phyloP scores from a whole-genome alignment of 106 monocot genomes.

The Dendrobium catenatum region DNA sequence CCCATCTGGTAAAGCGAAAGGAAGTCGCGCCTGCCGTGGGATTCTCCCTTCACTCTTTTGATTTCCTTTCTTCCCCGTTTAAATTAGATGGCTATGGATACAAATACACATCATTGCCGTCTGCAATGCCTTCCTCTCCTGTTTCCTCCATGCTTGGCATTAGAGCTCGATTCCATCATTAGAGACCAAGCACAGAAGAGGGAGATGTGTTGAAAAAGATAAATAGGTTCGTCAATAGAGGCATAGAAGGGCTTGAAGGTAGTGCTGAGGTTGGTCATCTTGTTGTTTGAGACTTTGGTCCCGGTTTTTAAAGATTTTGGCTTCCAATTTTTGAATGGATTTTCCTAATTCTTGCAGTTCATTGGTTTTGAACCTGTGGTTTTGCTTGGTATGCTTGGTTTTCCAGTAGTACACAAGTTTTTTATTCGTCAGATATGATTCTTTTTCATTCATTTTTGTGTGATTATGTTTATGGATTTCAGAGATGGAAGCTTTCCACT shows the following conservation, averaged over 20 bases:
- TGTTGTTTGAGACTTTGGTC: not conserved
- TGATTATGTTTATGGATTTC: not conserved
- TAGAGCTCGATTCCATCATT: conserved; percentile 16
- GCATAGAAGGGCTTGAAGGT: not conserved
- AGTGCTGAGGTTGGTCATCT: not conserved
- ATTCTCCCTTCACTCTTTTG: not conserved
- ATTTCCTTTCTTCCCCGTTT: not conserved
- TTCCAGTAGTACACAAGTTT: not conserved
- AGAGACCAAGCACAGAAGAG: not conserved
- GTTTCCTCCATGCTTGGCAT: conserved; percentile 30
- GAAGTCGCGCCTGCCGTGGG: not conserved
- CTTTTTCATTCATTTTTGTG: not conserved
- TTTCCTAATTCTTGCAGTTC: not conserved
- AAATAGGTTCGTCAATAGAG: not conserved
- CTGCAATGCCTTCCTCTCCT: not conserved
- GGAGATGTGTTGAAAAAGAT: not conserved
- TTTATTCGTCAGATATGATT: not conserved
- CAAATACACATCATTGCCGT: conserved; percentile 5
- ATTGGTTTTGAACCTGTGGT: not conserved
- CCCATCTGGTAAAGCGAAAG: conserved; percentile 19
- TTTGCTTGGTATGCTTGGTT: not conserved
- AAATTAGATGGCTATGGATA: not conserved
- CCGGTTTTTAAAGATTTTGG: not conserved
- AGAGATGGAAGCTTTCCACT: not conserved
- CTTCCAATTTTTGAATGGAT: not conserved